Evolutionary conservation across 208 protist genomes (phyloP).

Genomic region (Phytomonas francai): DNA sequence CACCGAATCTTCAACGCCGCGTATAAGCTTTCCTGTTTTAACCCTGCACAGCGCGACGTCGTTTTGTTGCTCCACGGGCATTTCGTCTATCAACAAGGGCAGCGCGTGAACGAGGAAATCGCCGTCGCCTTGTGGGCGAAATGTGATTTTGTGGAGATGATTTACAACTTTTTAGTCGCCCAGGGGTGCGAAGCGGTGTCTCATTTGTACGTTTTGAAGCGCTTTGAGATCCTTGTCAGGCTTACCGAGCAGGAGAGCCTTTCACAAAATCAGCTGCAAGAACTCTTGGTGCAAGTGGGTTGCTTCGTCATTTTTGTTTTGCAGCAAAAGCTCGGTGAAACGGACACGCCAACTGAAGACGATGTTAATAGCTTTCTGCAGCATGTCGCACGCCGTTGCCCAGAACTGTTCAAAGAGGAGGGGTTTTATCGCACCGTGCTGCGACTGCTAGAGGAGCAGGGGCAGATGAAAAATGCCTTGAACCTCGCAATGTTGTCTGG

Average conservation of each 20-base stretch:
- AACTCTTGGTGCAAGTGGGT: not conserved
- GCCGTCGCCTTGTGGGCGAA: constrained; percentile 39
- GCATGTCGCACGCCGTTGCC: constrained; percentile 17
- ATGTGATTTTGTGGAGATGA: constrained; percentile 59
- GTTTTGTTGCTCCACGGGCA: constrained; percentile 36
- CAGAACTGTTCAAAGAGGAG: constrained; percentile 21
- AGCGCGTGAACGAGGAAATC: constrained; percentile 10
- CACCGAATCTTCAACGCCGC: constrained; percentile 56
- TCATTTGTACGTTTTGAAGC: constrained; percentile 37
- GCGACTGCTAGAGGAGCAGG: constrained; percentile 80
- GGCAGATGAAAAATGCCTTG: constrained; percentile 61
- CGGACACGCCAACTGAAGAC: constrained; percentile 7
- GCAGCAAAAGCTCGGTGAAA: constrained; percentile 6
- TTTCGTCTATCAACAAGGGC: constrained; percentile 41
- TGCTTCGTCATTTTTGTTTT: not conserved
- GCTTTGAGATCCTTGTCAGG: constrained; percentile 22
- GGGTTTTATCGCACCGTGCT: constrained; percentile 43
- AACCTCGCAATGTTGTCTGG: constrained; percentile 67
- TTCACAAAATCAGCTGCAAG: not conserved
- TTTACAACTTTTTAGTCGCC: constrained; percentile 32
- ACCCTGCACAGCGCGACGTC: constrained; percentile 22
- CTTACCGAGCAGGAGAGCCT: not conserved
- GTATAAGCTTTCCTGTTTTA: constrained; percentile 31
- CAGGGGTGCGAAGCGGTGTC: constrained; percentile 21
- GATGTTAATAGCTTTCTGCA: constrained; percentile 25